Percentiles rank a stretch among this genome's conserved stretches.
phyloP scores from a whole-genome alignment of 2,329 filamentous ascomycete genomes.

The Ophiocordyceps camponoti-floridani region DNA sequence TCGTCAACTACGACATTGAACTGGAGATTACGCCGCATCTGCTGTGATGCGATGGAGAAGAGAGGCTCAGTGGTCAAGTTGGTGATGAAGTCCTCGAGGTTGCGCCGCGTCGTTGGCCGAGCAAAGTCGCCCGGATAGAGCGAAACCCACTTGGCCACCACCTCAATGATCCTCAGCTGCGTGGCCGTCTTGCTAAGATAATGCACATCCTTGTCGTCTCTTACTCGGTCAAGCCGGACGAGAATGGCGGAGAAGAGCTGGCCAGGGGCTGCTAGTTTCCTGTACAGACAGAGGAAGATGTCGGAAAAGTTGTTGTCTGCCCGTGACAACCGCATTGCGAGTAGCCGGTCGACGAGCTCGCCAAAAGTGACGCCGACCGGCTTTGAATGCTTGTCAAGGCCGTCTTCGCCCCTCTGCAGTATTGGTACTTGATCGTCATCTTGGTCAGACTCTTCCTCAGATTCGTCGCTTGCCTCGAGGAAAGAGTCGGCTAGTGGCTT shows the following conservation, averaged over 20 bases:
- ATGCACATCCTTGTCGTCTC: slow-evolving; percentile 45
- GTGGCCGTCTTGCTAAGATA: slow-evolving; percentile 63
- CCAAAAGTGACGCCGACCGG: slow-evolving; percentile 39
- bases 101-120: slow-evolving; percentile 51
- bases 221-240: slow-evolving; percentile 52
- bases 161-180: slow-evolving; percentile 68
- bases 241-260: slow-evolving; percentile 65
- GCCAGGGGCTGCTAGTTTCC: slow-evolving; percentile 75
- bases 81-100: slow-evolving; percentile 56
- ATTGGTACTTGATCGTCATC: slow-evolving; percentile 52
- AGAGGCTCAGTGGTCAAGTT: slow-evolving; percentile 62
- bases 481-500: slow-evolving; percentile 34
- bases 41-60: slow-evolving; percentile 68
- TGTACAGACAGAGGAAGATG: slow-evolving; percentile 82
- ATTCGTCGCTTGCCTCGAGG: slow-evolving; percentile 36
- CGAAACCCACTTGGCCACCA: slow-evolving; percentile 77
- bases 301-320: slow-evolving; percentile 78
- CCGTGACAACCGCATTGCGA: slow-evolving; percentile 66
- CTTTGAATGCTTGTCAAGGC: slow-evolving; percentile 29
- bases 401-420: slow-evolving; percentile 48
- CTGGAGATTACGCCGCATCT: slow-evolving; percentile 67
- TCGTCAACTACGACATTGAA: slow-evolving; percentile 64
- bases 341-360: slow-evolving; percentile 71
- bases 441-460: slow-evolving; percentile 45
- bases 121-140: slow-evolving; percentile 90